A percentile compares a stretch with the other conserved stretches of the same genome.
phyloP scores from a whole-genome alignment of 177 flowering plant genomes.

The Tripterygium wilfordii region DNA sequence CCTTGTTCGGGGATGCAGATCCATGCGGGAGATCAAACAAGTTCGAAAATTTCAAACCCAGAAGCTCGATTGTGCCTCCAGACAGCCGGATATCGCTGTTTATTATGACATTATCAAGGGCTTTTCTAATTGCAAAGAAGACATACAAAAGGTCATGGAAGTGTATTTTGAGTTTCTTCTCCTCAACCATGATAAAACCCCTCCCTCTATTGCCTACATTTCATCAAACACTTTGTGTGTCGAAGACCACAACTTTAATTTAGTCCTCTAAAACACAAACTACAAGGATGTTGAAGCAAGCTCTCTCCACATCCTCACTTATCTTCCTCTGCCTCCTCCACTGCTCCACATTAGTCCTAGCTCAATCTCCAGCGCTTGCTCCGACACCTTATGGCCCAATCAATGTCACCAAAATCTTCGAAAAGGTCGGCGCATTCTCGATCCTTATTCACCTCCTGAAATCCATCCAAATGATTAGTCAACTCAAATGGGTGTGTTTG shows the following conservation, averaged over 20 bases:
- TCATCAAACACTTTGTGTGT: constrained; percentile 6
- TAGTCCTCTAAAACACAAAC: too few relatives aligned
- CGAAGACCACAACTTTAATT: background rate
- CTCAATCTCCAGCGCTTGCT: constrained; percentile 19
- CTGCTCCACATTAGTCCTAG: constrained; percentile 22
- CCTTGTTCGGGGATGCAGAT: too few relatives aligned
- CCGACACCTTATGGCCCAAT: constrained; percentile 45
- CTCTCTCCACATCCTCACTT: constrained; percentile 1
- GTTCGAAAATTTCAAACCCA: too few relatives aligned
- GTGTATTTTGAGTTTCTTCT: too few relatives aligned
- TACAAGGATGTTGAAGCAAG: constrained; percentile 2
- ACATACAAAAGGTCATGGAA: too few relatives aligned
- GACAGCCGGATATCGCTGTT: constrained; percentile 4
- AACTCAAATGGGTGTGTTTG: too few relatives aligned
- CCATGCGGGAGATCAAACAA: too few relatives aligned
- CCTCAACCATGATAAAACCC: constrained; percentile 12
- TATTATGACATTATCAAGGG: constrained; percentile 35
- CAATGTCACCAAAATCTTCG: constrained; percentile 22
- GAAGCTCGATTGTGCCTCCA: too few relatives aligned
- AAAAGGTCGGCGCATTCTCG: constrained; percentile 22
- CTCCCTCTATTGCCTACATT: background rate
- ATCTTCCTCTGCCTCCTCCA: constrained; percentile 17
- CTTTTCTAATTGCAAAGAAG: constrained; percentile 13
- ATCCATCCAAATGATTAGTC: constrained; percentile 14
- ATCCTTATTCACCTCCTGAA: constrained; percentile 22